Evolutionary conservation across 164 flowering plant species (phyloP), one percentile per base, ranked within the genome.

Genomic region (Malania oleifera): DNA sequence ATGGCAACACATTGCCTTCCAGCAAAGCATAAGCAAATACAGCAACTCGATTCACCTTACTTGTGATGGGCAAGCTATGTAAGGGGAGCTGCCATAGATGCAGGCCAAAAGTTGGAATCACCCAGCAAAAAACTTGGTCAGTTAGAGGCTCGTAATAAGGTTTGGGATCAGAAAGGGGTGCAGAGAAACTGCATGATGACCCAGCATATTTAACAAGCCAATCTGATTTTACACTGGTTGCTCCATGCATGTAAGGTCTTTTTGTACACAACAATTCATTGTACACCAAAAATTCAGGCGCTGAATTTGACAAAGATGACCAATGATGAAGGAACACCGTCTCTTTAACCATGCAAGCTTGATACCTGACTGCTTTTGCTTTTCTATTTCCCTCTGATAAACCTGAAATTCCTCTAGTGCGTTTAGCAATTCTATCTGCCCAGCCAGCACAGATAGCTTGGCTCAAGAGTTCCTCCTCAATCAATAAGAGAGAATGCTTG

Each of bases 391-490:
- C 82, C 35, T 73, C 83, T 3, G 75, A 57, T 39, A 64, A 66
- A 23, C 56, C 37, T 14, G 77, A 69, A 54, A 45, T 65, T 46
- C 58, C 67, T 61, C 80, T 76, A 46, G 70, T 58, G 26, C 87
- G 87, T 59, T 76, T 87, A 27, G 95, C 96, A 68, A 93, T 83
- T 72, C 95, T 80, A 67, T 91, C 95, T 13, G 85, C 93, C 99
- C 97, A 93, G n/a, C 99, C 97, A 54, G 96, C 93, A 75, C 95
- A 95, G 9, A 91, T 81, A 57, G 95, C 89, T 75, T 81, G 84
- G 46, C 88, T 74, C 61, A 93, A 60, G 43, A 91, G 45, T 60
- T 86, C 85, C 68, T 93, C 96, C 74, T 90, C 98, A 55, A 69
- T 66, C 47, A 71, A 60, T 39, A 49, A 43, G 22, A 93, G 76